Evolutionary conservation across 2,329 filamentous ascomycete genomes (phyloP), one percentile per base, ranked within the genome.

Genomic region (Drechslerella dactyloides): DNA sequence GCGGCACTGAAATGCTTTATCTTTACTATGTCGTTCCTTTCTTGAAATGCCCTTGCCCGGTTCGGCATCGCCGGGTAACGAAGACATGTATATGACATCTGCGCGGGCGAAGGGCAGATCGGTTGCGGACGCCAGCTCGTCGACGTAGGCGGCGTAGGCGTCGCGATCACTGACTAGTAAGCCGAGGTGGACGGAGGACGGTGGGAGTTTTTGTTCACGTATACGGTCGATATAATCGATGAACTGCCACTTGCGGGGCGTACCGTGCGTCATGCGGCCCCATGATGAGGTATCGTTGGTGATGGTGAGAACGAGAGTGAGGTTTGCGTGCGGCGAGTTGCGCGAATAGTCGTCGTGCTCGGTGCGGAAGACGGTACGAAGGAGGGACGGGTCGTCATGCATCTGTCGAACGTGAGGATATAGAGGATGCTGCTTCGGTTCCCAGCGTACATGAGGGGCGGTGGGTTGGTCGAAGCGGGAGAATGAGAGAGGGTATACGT

Each of bases 281-380:
- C 63, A 68, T 30, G 63, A 68, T 15, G 50, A 4, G 2, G 56
- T 68, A n/a, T 68, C 63, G 15, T 68, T 68, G 21, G 63, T 56
- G 10, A 68, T 44, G 1, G 51, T 61, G 21, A 68, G 50, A 10
- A 68, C 1, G 3, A 68, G 50, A 0, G 63, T 68, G 13, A 60
- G 42, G 40, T 68, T 44, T n/a, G 21, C 50, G 21, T 40, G 40
- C 19, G 44, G 57, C 3, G 7, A 23, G 21, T 44, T 8, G 19
- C 19, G 44, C 4, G 17, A 21, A 23, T 11, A 5, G 44, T 19
- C 19, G 5, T 23, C 6, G 3, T 4, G 15, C 10, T 8, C 17
- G 15, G 21, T 21, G 17, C 23, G 19, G 24, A 68, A 37, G 23
- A 60, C 33, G 0, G 63, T 68, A n/a, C 51, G 56, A 42, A 17